A percentile compares a stretch with the other conserved stretches of the same genome.
Conservation (phyloP, 305 asterid genomes). For the Solanum hybrid region DNA sequence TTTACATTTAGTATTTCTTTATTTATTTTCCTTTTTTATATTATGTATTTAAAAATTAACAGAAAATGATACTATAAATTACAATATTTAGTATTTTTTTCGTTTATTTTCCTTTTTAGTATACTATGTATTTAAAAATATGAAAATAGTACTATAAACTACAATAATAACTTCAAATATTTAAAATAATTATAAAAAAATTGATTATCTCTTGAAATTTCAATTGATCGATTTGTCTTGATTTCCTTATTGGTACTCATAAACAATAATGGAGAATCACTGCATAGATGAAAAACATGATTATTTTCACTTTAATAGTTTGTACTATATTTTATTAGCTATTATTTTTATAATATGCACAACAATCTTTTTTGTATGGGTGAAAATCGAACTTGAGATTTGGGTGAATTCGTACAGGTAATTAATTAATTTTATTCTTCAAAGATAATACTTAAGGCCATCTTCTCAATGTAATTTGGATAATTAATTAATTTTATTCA, state of each 20-base stretch:
- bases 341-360: not conserved
- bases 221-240: not conserved
- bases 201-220: no score
- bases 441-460: not conserved
- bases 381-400: not conserved
- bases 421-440: not conserved
- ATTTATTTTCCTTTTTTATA: no score
- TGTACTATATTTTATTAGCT: not conserved
- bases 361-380: not conserved
- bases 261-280: not conserved
- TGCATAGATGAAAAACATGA: not conserved
- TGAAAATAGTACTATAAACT: not conserved
- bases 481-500: not conserved
- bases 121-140: not conserved
- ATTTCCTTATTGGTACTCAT: not conserved
- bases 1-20: no score
- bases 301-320: not conserved
- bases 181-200: no score
- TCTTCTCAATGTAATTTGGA: not conserved
- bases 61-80: not conserved
- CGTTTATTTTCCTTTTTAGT: not conserved
- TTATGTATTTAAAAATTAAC: not conserved
- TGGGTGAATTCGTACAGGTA: not conserved
- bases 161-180: no score
- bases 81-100: not conserved